A percentile compares a stretch with the other conserved stretches of the same genome.
These are phyloP conservation scores for Melaleuca quinquenervia DNA, from an alignment of 345 rosid species.

Conservation along the genomic window DNA sequence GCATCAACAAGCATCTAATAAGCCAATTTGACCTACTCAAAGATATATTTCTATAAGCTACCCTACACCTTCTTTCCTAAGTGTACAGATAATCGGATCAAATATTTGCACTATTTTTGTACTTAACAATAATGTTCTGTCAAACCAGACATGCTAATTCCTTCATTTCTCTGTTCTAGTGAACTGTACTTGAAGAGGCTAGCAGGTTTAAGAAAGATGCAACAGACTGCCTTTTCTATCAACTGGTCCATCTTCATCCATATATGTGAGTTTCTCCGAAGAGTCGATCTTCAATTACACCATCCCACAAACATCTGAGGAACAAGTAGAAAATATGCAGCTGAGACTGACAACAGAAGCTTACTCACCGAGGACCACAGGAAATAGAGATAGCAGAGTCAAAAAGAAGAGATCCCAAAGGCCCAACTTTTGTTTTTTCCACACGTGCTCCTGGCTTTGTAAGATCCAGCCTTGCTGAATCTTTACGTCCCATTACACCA, in stretches of 20 bases:
- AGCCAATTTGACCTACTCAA: background rate
- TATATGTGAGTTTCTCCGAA: background rate
- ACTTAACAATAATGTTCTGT: background rate
- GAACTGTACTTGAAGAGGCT: background rate
- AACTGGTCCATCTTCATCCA: background rate
- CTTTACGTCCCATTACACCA: slow-evolving; percentile 44
- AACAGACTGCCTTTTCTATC: background rate
- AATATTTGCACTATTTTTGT: background rate
- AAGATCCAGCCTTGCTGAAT: slow-evolving; percentile 58
- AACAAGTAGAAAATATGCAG: background rate
- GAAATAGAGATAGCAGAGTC: slow-evolving; percentile 85
- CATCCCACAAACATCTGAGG: background rate
- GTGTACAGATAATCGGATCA: background rate
- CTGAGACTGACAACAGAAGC: slow-evolving; percentile 11
- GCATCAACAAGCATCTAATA: background rate
- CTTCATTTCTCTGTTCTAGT: background rate
- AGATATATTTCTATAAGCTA: background rate
- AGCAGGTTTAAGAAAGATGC: background rate
- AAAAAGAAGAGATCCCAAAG: slow-evolving; percentile 66
- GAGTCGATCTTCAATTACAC: background rate
- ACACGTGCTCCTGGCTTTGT: slow-evolving; percentile 36
- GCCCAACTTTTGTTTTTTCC: slow-evolving; percentile 89
- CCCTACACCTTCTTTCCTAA: background rate
- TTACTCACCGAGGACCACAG: slow-evolving; percentile 57
- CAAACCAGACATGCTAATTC: background rate